Percentiles rank a stretch among this genome's conserved stretches.
These are phyloP conservation scores for Mycothermus thermophilus DNA, from an alignment of 495 filamentous ascomycete species.

Conservation along the genomic window DNA sequence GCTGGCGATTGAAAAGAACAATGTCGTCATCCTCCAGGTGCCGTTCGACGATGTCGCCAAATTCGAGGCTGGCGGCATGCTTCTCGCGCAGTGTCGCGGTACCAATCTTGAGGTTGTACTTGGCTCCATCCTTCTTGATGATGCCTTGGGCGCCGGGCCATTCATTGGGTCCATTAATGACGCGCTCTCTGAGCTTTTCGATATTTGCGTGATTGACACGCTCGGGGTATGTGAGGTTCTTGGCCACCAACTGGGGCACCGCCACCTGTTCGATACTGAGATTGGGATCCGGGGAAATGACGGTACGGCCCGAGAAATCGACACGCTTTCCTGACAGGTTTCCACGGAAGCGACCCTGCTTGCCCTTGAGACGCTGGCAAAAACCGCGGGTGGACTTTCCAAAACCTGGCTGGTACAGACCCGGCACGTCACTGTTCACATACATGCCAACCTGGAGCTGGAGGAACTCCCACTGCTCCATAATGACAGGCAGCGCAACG, in stretches of 20 bases:
- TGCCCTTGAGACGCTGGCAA: constrained; percentile 89
- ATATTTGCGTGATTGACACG: constrained; percentile 70
- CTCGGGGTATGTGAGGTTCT: constrained; percentile 90
- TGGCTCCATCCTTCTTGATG: constrained; percentile 50
- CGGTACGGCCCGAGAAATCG: constrained; percentile 92
- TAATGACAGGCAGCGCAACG: constrained; percentile 69
- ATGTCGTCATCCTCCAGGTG: constrained; percentile 95
- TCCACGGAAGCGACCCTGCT: constrained; percentile 92
- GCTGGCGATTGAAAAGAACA: constrained; percentile 95
- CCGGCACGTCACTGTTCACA: constrained; percentile 93
- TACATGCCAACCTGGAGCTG: constrained; percentile 92
- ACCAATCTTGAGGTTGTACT: constrained; percentile 62
- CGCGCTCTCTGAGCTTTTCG: constrained; percentile 56
- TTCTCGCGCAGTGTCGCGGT: constrained; percentile 35
- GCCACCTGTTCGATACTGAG: constrained; percentile 88
- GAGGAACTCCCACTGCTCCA: constrained; percentile 98
- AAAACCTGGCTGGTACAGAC: constrained; percentile 58
- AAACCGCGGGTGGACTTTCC: constrained; percentile 81
- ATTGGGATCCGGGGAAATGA: constrained; percentile 96
- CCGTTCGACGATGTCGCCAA: constrained; percentile 83
- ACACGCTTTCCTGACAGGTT: constrained; percentile 97
- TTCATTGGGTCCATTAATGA: constrained; percentile 56
- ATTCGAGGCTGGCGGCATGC: constrained; percentile 54
- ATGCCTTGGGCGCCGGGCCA: constrained; percentile 84
- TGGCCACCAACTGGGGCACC: constrained; percentile 75